Base-by-base conservation (phyloP, 805 yeast genomes). In the Ogataea chonburiensis region DNA sequence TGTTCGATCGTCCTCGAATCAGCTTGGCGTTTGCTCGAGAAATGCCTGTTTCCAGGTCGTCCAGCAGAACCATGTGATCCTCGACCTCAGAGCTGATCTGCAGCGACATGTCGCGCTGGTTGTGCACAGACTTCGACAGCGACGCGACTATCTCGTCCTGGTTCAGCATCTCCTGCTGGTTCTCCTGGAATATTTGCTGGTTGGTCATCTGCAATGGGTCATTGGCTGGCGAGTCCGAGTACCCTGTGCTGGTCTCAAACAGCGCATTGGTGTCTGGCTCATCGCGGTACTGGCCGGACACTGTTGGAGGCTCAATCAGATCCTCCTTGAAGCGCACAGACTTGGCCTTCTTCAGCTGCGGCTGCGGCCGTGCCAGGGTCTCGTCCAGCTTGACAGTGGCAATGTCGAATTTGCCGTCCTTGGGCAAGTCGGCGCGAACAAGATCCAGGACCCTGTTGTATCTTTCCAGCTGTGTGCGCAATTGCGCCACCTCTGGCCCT, bases 11-110 rank as follows among this genome's bases (percentile, higher is more conserved):
- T 0, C 79, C 79, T 20, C 67, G 53, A 3, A 52, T 46, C 10
- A 76, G 49, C 23, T 66, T 62, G 22, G 62, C 49, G 17, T 67
- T 70, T n/a, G 70, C 62, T 20, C 56, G 46, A 31, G 67, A 71
- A 13, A 76, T 54, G 25, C 70, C 70, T 16, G 54, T 52, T 43
- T 77, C 82, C 24, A 76, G 50, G 46, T 76, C 81, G 20, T 66
- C 66, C 17, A 76, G 47, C 11, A 75, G 43, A 16, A 67, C 68
- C 50, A 74, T 61, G 32, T 76, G 81, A 4, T 68, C 69, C 9
- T 57, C 61, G 7, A 75, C 50, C 43, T 77, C 81, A 5, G 57
- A 60, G 39, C 73, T 64, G 9, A 77, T 75, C 20, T 60, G 64
- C 7, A 66, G 24, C 2, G 80, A 70, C 28, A 77, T 57, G 1